Conservation (phyloP, 352 stramenopile genomes). For the Pythium apleroticum region DNA sequence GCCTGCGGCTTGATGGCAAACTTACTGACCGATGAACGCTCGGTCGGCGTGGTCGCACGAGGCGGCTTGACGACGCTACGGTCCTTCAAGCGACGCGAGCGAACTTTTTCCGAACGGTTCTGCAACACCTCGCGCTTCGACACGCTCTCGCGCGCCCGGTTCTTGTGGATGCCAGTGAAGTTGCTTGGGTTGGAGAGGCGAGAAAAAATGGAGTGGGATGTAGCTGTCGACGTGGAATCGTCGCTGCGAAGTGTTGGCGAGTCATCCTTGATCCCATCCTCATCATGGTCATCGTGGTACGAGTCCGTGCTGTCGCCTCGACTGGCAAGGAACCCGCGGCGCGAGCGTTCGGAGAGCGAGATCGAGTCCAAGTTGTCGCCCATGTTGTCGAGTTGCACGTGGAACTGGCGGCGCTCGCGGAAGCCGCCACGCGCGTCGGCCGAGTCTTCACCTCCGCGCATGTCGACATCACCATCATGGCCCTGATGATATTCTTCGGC, state of each 20-base stretch:
- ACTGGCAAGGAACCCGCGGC: constrained; percentile 33
- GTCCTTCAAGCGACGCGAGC: constrained; percentile 67
- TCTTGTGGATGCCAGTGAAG: constrained; percentile 89
- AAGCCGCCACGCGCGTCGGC: constrained; percentile 6
- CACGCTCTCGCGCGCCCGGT: constrained; percentile 74
- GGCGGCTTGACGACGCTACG: constrained; percentile 53
- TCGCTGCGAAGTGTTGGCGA: constrained; percentile 62
- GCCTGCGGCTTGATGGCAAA: constrained; percentile 52
- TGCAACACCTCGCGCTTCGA: constrained; percentile 82
- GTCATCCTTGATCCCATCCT: constrained; percentile 31
- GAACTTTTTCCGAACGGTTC: constrained; percentile 68
- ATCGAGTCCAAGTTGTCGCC: constrained; percentile 41
- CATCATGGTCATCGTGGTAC: constrained; percentile 33
- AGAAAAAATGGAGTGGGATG: constrained; percentile 71
- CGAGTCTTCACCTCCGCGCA: constrained; percentile 34
- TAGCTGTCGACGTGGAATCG: constrained; percentile 48
- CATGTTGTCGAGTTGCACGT: constrained; percentile 54
- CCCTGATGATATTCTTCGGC: constrained; percentile 35
- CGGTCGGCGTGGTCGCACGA: constrained; percentile 49
- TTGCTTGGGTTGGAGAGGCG: constrained; percentile 86
- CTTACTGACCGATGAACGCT: constrained; percentile 40
- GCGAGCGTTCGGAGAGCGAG: constrained; percentile 41
- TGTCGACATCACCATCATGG: constrained; percentile 44
- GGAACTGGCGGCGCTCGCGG: constrained; percentile 44
- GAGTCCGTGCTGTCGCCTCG: constrained; percentile 34